Conservation (phyloP, 2,329 filamentous ascomycete genomes). For the Pseudocercospora ulei region DNA sequence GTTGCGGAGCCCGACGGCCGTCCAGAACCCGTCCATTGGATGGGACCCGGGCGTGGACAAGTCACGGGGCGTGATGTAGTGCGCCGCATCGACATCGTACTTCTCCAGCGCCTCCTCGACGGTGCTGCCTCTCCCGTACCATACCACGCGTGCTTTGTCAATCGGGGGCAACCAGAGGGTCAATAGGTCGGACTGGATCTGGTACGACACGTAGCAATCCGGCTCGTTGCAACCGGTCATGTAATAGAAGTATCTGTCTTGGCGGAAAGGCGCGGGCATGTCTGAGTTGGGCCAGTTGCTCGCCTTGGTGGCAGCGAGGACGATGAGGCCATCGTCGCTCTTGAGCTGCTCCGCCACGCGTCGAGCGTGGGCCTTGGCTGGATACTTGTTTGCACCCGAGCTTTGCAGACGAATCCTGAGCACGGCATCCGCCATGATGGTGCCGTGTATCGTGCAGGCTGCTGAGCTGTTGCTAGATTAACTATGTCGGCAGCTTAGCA, state of each 20-base stretch:
- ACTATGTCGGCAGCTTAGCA: no score
- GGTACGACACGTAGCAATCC: conserved; percentile 72
- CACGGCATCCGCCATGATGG: no score
- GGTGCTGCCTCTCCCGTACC: conserved; percentile 78
- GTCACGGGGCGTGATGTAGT: conserved; percentile 33
- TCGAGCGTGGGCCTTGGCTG: conserved; percentile 76
- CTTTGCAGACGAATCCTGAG: conserved; percentile 12
- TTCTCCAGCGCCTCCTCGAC: conserved; percentile 61
- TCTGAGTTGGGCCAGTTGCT: conserved; percentile 58
- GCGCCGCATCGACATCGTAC: conserved; percentile 72
- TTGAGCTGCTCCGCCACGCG: conserved; percentile 68
- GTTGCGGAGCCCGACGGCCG: no score
- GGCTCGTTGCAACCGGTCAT: conserved; percentile 74
- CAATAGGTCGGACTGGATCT: conserved; percentile 60
- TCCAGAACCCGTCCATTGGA: neutral
- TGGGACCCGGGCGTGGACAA: neutral
- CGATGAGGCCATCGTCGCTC: conserved; percentile 59
- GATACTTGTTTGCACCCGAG: conserved; percentile 46
- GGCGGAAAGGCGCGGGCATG: conserved; percentile 70
- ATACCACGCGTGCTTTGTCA: conserved; percentile 81
- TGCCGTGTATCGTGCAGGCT: neutral
- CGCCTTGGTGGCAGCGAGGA: conserved; percentile 56
- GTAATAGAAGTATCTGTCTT: conserved; percentile 78
- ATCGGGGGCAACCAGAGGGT: conserved; percentile 87
- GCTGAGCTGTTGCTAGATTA: no score